A percentile compares a stretch with the other conserved stretches of the same genome.
Evolutionary conservation across 169 alveolate species (phyloP).

Genomic region (Plasmodium relictum): DNA sequence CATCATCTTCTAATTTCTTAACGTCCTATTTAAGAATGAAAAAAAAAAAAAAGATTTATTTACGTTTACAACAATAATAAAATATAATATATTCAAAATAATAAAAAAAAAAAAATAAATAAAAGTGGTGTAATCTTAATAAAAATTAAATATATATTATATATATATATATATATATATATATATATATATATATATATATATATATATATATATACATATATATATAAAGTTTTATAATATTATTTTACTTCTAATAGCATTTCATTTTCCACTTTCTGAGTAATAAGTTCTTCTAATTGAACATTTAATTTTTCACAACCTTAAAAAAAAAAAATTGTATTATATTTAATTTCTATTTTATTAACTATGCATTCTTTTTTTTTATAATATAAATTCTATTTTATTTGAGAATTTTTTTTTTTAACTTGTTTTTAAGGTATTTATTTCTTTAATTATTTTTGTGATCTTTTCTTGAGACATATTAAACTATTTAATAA

Average conservation of each 20-base stretch:
- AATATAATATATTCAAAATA: no score
- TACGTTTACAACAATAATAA: no score
- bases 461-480: slow-evolving; percentile 62
- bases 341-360: no score
- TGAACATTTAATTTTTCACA: slow-evolving; percentile 67
- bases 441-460: slow-evolving; percentile 54
- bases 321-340: slow-evolving; percentile 27
- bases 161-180: background rate
- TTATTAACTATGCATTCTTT: no score
- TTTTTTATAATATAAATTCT: no score
- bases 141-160: background rate
- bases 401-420: background rate
- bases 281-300: slow-evolving; percentile 63
- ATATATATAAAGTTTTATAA: background rate
- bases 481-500: slow-evolving; percentile 19
- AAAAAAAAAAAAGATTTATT: background rate
- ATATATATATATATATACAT: background rate
- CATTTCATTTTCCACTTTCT: slow-evolving; percentile 72
- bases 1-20: slow-evolving; percentile 44
- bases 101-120: no score
- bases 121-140: no score
- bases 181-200: background rate
- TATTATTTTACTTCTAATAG: slow-evolving; percentile 36
- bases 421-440: slow-evolving; percentile 48
- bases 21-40: slow-evolving; percentile 34